These are phyloP conservation scores for Glycine tomentella DNA, from an alignment of 306 rosid genomes.

Conservation along the genomic window DNA sequence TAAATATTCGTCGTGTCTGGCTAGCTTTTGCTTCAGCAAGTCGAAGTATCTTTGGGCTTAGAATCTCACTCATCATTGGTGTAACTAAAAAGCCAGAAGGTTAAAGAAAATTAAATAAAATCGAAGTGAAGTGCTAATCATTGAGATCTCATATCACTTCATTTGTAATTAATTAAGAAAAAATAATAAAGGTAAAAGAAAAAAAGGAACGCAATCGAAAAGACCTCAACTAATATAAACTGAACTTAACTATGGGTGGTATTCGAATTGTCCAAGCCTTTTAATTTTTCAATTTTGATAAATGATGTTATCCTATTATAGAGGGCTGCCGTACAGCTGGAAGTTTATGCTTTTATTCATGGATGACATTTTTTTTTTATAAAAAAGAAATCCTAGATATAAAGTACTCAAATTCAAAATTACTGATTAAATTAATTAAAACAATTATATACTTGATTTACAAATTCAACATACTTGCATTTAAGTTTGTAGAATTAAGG, in stretches of 20 bases:
- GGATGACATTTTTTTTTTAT: not conserved
- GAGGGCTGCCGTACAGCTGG: slow-evolving; percentile 7
- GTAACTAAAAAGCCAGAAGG: not conserved
- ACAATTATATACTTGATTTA: no score
- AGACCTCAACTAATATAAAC: not conserved
- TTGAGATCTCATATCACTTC: not conserved
- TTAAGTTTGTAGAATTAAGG: not conserved
- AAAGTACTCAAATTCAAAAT: no score
- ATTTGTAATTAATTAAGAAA: not conserved
- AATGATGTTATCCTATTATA: slow-evolving; percentile 24
- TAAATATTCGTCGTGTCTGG: not conserved
- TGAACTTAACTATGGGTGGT: not conserved
- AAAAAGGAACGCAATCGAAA: not conserved
- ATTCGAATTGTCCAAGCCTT: slow-evolving; percentile 10
- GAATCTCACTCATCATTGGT: not conserved
- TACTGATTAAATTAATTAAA: no score
- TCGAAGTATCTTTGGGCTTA: not conserved
- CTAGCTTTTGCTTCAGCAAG: not conserved
- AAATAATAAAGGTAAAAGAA: not conserved
- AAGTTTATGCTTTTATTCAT: slow-evolving; percentile 30
- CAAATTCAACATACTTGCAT: not conserved
- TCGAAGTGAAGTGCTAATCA: not conserved
- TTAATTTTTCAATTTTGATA: slow-evolving; percentile 34
- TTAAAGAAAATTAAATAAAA: not conserved
- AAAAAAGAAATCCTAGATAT: no score